Evolutionary conservation across 164 flowering plant genomes (phyloP).

Genomic region (Tetracentron sinense): DNA sequence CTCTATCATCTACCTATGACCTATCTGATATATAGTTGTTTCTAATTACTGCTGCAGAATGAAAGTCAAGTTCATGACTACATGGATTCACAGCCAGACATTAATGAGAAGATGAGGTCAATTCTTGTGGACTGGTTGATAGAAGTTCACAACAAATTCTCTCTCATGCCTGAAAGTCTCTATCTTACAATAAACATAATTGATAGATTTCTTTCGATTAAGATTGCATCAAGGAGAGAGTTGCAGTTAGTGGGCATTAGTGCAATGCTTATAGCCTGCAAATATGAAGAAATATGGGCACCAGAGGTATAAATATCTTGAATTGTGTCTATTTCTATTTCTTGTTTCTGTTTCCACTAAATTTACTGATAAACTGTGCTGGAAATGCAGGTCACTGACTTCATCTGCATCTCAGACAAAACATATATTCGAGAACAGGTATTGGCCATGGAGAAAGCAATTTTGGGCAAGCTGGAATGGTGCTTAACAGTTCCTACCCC

Average conservation of each 20-base stretch:
- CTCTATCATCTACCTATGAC: neutral
- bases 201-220: slow-evolving; percentile 63
- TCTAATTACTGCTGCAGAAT: slow-evolving; percentile 30
- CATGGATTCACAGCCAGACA: slow-evolving; percentile 68
- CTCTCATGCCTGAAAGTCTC: slow-evolving; percentile 73
- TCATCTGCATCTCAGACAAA: slow-evolving; percentile 19
- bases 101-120: slow-evolving; percentile 75
- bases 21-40: neutral
- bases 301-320: slow-evolving; percentile 53
- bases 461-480: slow-evolving; percentile 26
- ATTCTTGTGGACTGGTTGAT: slow-evolving; percentile 89
- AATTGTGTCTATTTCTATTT: neutral
- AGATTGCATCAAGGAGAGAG: slow-evolving; percentile 54
- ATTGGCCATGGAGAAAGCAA: slow-evolving; percentile 22
- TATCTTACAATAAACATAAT: slow-evolving; percentile 82
- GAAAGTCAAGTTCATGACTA: slow-evolving; percentile 53
- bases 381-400: slow-evolving; percentile 19
- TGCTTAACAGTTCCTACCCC: slow-evolving; percentile 26
- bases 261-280: slow-evolving; percentile 35
- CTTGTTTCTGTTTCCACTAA: neutral
- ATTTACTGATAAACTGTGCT: neutral
- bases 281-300: slow-evolving; percentile 42
- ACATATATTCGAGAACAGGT: slow-evolving; percentile 17
- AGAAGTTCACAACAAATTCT: slow-evolving; percentile 81
- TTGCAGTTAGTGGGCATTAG: slow-evolving; percentile 68